Conservation (phyloP, 768 basidiomycete species). For the Sarcodon sp. region DNA sequence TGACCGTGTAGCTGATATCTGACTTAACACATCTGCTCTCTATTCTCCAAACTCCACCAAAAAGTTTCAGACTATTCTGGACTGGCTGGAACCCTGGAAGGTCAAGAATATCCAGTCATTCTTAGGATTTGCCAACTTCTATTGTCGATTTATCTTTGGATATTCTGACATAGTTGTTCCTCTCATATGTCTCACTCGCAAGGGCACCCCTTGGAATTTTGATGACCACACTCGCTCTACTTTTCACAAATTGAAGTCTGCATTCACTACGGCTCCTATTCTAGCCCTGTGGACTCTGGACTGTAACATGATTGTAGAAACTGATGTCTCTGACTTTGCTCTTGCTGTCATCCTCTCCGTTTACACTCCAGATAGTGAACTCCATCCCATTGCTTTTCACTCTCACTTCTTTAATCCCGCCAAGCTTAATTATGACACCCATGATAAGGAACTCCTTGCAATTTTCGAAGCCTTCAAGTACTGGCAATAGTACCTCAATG, state of each 20-base stretch:
- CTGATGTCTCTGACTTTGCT: conserved; percentile 13
- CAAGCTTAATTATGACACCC: conserved; percentile 34
- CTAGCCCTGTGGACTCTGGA: conserved; percentile 10
- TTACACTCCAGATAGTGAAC: conserved; percentile 6
- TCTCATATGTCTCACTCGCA: conserved; percentile 16
- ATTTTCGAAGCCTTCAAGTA: conserved; percentile 19
- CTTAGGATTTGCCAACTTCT: conserved; percentile 21
- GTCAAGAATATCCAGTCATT: conserved; percentile 18
- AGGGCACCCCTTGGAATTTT: conserved; percentile 12
- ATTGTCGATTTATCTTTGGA: conserved; percentile 16
- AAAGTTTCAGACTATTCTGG: conserved; percentile 22
- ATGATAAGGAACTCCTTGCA: conserved; percentile 38
- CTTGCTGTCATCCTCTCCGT: conserved; percentile 13
- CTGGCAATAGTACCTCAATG: conserved; percentile 12
- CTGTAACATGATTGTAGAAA: conserved; percentile 6
- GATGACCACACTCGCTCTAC: conserved; percentile 5
- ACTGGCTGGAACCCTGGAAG: conserved; percentile 17
- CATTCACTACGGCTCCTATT: conserved; percentile 9
- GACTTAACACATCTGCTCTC: no score
- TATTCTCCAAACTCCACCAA: no score
- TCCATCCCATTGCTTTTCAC: conserved; percentile 20
- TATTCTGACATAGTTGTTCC: conserved; percentile 21
- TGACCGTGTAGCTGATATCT: no score
- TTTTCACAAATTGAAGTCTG: conserved; percentile 17
- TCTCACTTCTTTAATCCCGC: conserved; percentile 15